Percentiles rank a stretch among this genome's conserved stretches.
Evolutionary conservation across 352 stramenopile genomes (phyloP).

Genomic region (Elongisporangium prolatum): DNA sequence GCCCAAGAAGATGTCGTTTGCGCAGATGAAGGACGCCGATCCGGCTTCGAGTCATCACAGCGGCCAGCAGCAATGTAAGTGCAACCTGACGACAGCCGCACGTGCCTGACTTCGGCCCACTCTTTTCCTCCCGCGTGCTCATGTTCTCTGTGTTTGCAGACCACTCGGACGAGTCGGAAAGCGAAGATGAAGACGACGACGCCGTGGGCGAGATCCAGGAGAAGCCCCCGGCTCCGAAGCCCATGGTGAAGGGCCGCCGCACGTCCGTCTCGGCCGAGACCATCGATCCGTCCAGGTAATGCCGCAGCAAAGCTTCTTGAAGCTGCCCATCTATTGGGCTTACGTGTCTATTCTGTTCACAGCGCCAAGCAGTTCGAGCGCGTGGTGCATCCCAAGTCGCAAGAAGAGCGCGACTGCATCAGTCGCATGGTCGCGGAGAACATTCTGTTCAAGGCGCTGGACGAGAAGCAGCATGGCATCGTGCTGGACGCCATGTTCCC

Average conservation of each 20-base stretch:
- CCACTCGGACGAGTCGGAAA: constrained; percentile 85
- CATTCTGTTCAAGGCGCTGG: constrained; percentile 88
- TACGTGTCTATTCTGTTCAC: constrained; percentile 8
- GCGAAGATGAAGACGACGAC: constrained; percentile 85
- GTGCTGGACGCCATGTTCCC: constrained; percentile 85
- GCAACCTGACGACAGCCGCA: not conserved
- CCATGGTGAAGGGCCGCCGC: constrained; percentile 77
- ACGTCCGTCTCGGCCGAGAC: constrained; percentile 88
- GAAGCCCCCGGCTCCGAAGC: constrained; percentile 44
- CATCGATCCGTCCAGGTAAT: constrained; percentile 74
- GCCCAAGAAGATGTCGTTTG: constrained; percentile 25
- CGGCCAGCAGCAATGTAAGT: constrained; percentile 8
- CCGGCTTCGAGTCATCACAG: constrained; percentile 30
- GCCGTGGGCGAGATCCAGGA: constrained; percentile 79
- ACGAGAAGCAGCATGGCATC: constrained; percentile 86
- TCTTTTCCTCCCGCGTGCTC: not conserved
- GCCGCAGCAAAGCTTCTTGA: not conserved
- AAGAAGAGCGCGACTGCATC: constrained; percentile 71
- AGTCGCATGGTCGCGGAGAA: constrained; percentile 83
- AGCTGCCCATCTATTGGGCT: not conserved
- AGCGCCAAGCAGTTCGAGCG: constrained; percentile 80
- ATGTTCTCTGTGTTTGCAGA: constrained; percentile 24
- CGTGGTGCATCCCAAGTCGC: constrained; percentile 82
- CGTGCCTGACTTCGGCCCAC: not conserved
- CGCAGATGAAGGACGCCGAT: constrained; percentile 35